Evolutionary conservation across 202 grass and related monocot genomes (phyloP).

Genomic region (Setaria italica): DNA sequence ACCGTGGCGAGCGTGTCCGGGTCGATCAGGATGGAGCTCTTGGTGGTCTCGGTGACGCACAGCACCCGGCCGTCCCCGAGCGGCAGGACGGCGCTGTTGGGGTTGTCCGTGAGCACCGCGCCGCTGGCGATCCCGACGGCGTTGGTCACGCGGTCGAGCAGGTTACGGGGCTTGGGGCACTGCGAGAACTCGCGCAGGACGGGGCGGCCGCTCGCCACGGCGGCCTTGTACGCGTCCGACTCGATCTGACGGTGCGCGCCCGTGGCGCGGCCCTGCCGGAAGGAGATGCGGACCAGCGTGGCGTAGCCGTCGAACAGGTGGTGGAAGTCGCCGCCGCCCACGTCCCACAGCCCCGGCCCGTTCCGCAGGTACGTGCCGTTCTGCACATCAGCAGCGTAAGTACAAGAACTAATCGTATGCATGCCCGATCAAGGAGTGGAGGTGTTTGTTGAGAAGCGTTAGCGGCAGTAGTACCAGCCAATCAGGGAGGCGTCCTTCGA

Average conservation of each 20-base stretch:
- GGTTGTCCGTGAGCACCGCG: slow-evolving; percentile 51
- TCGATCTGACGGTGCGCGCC: slow-evolving; percentile 53
- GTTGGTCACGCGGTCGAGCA: slow-evolving; percentile 32
- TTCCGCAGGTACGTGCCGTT: slow-evolving; percentile 61
- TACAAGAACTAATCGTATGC: not conserved
- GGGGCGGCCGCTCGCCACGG: slow-evolving; percentile 26
- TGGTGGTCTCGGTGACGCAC: slow-evolving; percentile 61
- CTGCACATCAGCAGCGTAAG: not conserved
- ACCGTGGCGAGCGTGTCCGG: slow-evolving; percentile 45
- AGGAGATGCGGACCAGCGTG: slow-evolving; percentile 53
- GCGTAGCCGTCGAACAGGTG: slow-evolving; percentile 69
- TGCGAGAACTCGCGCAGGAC: slow-evolving; percentile 54
- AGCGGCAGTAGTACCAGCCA: slow-evolving; percentile 37
- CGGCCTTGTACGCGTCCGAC: slow-evolving; percentile 46
- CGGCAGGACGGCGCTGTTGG: slow-evolving; percentile 41
- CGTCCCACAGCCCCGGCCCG: slow-evolving; percentile 51
- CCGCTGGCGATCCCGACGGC: slow-evolving; percentile 43
- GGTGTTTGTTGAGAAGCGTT: no score
- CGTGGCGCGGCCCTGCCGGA: slow-evolving; percentile 20
- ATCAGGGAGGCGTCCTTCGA: slow-evolving; percentile 42
- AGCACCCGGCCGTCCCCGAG: slow-evolving; percentile 57
- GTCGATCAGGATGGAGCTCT: slow-evolving; percentile 44
- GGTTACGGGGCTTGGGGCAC: slow-evolving; percentile 28
- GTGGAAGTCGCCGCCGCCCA: slow-evolving; percentile 42
- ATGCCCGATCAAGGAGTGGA: no score